Evolutionary conservation across 768 basidiomycete species (phyloP), one percentile per base, ranked within the genome.

Genomic region (Lanmaoa rubissima): DNA sequence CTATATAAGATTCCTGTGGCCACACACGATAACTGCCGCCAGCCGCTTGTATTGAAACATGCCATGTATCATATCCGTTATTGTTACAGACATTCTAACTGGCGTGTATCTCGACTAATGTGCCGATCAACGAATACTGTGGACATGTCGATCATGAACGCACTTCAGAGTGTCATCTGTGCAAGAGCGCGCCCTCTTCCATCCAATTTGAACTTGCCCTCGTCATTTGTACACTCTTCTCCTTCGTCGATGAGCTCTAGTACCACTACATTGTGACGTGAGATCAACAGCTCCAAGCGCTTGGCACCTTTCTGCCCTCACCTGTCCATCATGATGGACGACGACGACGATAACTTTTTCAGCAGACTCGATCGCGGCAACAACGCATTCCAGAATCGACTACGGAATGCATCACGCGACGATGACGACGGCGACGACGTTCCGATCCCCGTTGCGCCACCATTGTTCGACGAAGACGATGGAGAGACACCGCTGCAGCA

Each of bases 401-500:
- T 71, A n/a, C 74, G 72, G 42, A 68, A 71, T 46, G 73, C 74
- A 28, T 60, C 71, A 14, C 67, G 45, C 41, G 65, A 69, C 55
- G 28, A 31, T 7, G 28, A 31, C 28, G 5, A 28, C 6, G 60
- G 52, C 14, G 63, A 73, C 41, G 66, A 69, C 47, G 26, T 53
- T 8, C 68, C 64, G 8, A 74, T 76, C 65, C 70, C 69, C 26
- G 65, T 59, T 36, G 57, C 61, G 5, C 69, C 59, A 14, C 59
- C 68, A 0, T 55, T 63, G 34, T 61, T 74, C 38, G 66, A 68
- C 31, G 76, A 75, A 14, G 74, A 73, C 19, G 72, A 71, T 7
- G 72, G 74, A 5, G 83, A 85, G 54, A 85, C 87, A 5, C 82
- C 84, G 0, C 72, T 92, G 2, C 82, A 89, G 43, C 77, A 83